These are phyloP conservation scores for Diplodia scrobiculata DNA, from an alignment of 2,329 filamentous ascomycete species.

Conservation along the genomic window DNA sequence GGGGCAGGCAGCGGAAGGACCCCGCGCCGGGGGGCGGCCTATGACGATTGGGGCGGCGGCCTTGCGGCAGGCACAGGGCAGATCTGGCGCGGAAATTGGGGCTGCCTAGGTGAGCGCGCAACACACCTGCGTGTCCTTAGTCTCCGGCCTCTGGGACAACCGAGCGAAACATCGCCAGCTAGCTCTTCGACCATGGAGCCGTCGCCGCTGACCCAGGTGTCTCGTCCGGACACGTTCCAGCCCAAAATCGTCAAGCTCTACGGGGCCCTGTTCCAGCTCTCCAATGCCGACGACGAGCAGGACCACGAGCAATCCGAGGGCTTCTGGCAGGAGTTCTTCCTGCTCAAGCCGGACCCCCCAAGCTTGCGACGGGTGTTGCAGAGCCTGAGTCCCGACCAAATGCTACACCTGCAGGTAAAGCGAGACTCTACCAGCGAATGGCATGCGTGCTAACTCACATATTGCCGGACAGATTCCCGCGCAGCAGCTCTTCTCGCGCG, in stretches of 20 bases:
- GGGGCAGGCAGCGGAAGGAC: constrained; percentile 17
- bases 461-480: constrained; percentile 59
- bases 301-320: constrained; percentile 71
- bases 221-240: constrained; percentile 84
- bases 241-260: constrained; percentile 94
- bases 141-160: not conserved
- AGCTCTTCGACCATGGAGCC: constrained; percentile 65
- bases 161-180: constrained; percentile 12
- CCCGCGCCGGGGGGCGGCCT: constrained; percentile 12
- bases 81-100: constrained; percentile 25
- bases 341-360: constrained; percentile 75
- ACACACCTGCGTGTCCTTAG: constrained; percentile 27
- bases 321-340: constrained; percentile 96
- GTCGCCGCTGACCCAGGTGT: constrained; percentile 91
- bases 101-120: constrained; percentile 3
- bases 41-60: constrained; percentile 18
- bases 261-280: constrained; percentile 68
- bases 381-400: constrained; percentile 69
- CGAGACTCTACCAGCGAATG: not conserved
- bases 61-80: constrained; percentile 7
- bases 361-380: constrained; percentile 70
- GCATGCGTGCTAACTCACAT: not conserved
- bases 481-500: constrained; percentile 74
- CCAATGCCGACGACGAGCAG: constrained; percentile 60
- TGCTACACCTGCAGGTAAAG: constrained; percentile 70